Percentiles rank a stretch among this genome's conserved stretches.
Evolutionary conservation across 1,139 yeast species (phyloP).

Genomic region (Geotrichum carabidarum): DNA sequence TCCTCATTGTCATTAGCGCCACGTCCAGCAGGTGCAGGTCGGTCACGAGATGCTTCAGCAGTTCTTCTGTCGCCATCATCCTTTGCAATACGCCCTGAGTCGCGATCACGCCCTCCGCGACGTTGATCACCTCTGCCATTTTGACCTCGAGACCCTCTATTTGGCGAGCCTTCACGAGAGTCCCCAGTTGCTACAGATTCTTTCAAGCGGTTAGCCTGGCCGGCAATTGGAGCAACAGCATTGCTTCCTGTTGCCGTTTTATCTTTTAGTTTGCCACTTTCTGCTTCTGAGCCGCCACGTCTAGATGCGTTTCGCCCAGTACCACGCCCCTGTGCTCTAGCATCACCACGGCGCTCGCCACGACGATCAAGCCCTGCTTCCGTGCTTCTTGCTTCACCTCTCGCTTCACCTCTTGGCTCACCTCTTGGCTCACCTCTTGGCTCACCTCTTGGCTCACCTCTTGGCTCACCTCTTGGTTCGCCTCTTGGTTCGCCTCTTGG

Average conservation of each 20-base stretch:
- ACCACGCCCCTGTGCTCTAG: constrained; percentile 1
- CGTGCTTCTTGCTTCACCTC: neutral
- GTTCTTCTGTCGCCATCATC: neutral
- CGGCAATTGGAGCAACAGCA: constrained; percentile 1
- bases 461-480: neutral
- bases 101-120: neutral
- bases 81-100: neutral
- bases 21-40: constrained; percentile 19
- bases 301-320: neutral
- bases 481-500: neutral
- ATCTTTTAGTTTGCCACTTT: constrained; percentile 1
- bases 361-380: neutral
- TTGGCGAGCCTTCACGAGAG: neutral
- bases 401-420: neutral
- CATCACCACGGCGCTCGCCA: neutral
- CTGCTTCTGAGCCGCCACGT: neutral
- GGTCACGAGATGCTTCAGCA: constrained; percentile 15
- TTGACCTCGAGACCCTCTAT: neutral
- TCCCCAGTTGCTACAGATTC: neutral
- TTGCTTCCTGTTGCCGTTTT: constrained; percentile 10
- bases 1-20: constrained; percentile 15
- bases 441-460: neutral
- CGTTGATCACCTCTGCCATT: constrained; percentile 11
- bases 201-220: constrained; percentile 4
- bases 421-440: neutral